Evolutionary conservation across 192 early-diverging fungal genomes (phyloP).

Genomic region (Powellomyces hirtus): DNA sequence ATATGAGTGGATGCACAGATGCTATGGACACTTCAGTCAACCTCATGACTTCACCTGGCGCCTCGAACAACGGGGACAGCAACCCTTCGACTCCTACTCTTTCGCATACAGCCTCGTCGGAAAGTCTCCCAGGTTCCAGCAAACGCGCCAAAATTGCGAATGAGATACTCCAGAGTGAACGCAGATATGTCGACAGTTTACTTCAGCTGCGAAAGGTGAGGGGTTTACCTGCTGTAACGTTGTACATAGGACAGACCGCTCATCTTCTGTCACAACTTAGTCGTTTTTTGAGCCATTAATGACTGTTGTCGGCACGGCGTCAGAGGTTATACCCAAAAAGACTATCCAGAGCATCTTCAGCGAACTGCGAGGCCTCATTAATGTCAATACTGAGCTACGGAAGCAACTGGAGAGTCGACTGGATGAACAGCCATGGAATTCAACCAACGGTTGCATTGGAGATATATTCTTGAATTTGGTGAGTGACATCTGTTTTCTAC

Average conservation of each 20-base stretch:
- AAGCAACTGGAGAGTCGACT: slow-evolving; percentile 30
- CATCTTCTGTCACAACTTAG: slow-evolving; percentile 9
- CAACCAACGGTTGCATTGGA: slow-evolving; percentile 17
- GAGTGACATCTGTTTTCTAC: not conserved
- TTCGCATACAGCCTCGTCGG: not conserved
- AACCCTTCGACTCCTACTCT: not conserved
- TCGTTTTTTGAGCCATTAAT: slow-evolving; percentile 28
- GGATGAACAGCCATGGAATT: not conserved
- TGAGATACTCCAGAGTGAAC: slow-evolving; percentile 28
- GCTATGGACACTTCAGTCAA: not conserved
- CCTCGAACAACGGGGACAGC: too few relatives aligned
- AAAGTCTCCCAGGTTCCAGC: not conserved
- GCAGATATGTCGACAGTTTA: slow-evolving; percentile 26
- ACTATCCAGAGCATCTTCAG: slow-evolving; percentile 25
- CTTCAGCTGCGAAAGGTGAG: slow-evolving; percentile 13
- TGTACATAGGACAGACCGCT: not conserved
- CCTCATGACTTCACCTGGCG: not conserved
- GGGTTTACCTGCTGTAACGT: not conserved
- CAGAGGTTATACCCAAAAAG: slow-evolving; percentile 30
- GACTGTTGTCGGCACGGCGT: slow-evolving; percentile 5
- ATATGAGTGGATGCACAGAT: not conserved
- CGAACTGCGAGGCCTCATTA: slow-evolving; percentile 26
- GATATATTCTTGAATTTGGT: slow-evolving; percentile 38
- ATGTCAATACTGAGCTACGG: slow-evolving; percentile 25
- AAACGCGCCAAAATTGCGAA: slow-evolving; percentile 10